phyloP scores from a whole-genome alignment of 371 early-diverging fungal species.

The Rhizopus sp. region DNA sequence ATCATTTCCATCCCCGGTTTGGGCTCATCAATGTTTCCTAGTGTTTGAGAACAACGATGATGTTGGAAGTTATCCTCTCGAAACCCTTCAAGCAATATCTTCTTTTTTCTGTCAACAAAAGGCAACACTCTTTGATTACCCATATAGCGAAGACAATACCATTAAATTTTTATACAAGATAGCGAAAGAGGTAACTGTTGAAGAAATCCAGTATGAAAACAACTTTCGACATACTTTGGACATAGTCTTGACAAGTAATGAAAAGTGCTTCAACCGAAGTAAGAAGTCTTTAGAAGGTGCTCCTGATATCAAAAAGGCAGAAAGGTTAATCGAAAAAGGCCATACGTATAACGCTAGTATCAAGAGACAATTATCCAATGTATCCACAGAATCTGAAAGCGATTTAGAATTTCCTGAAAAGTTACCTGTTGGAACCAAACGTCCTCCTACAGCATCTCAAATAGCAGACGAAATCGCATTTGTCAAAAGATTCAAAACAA shows the following conservation, averaged over 20 bases:
- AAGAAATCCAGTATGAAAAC: conserved; percentile 22
- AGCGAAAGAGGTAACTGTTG: conserved; percentile 21
- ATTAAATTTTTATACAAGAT: conserved; percentile 20
- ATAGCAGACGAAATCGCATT: conserved; percentile 24
- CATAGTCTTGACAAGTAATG: conserved; percentile 24
- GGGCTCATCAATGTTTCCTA: conserved; percentile 16
- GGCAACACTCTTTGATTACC: conserved; percentile 20
- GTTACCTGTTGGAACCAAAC: conserved; percentile 21
- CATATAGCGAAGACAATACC: conserved; percentile 21
- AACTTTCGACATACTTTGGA: conserved; percentile 19
- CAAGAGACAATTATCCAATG: conserved; percentile 22
- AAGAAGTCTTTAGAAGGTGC: conserved; percentile 23
- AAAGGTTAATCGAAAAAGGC: conserved; percentile 21
- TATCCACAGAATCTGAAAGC: conserved; percentile 22
- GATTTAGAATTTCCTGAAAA: conserved; percentile 25
- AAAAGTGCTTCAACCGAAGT: conserved; percentile 20
- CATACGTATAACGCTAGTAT: conserved; percentile 22
- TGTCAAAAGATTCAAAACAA: conserved; percentile 20
- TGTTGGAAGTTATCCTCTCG: conserved; percentile 20
- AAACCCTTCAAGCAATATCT: conserved; percentile 22
- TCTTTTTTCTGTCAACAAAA: conserved; percentile 23
- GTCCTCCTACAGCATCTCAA: conserved; percentile 18
- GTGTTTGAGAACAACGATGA: conserved; percentile 21
- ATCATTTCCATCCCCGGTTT: conserved; percentile 17
- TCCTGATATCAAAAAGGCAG: conserved; percentile 23